Percentiles rank a stretch among this genome's conserved stretches.
phyloP scores from a whole-genome alignment of 495 filamentous ascomycete genomes.

The Penicillium argentinense region DNA sequence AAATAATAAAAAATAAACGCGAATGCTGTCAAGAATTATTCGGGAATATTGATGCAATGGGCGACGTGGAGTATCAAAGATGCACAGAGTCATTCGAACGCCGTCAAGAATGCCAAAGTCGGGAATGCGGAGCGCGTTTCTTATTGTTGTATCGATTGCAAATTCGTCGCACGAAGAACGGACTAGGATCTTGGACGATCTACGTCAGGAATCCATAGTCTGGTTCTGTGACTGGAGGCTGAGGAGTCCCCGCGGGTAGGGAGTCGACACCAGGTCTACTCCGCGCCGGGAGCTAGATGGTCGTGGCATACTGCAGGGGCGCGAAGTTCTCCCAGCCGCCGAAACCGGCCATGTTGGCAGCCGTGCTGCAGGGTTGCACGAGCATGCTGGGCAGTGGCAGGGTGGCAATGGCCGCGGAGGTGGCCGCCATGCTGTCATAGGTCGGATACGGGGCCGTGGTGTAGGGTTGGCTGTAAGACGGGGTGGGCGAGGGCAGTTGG shows the following conservation, averaged over 20 bases:
- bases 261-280: conserved; percentile 16
- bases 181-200: conserved; percentile 15
- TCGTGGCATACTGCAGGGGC: conserved; percentile 56
- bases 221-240: conserved; percentile 11
- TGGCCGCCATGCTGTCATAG: conserved; percentile 67
- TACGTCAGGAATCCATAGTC: conserved; percentile 10
- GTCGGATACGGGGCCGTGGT: conserved; percentile 70
- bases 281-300: conserved; percentile 41
- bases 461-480: conserved; percentile 78
- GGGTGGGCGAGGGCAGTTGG: conserved; percentile 70
- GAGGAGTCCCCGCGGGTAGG: conserved; percentile 8
- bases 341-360: conserved; percentile 51
- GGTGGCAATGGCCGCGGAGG: conserved; percentile 58
- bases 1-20: conserved; percentile 15
- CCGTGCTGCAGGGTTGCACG: conserved; percentile 75
- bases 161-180: background rate
- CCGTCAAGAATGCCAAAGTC: conserved; percentile 52
- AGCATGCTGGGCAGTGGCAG: conserved; percentile 91
- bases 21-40: conserved; percentile 32
- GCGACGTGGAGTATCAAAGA: conserved; percentile 51
- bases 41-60: conserved; percentile 37
- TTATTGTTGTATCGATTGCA: background rate
- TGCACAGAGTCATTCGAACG: conserved; percentile 46
- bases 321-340: conserved; percentile 73
- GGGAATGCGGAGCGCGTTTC: conserved; percentile 13